Percentiles rank a stretch among this genome's conserved stretches.
Evolutionary conservation across 2,329 filamentous ascomycete species (phyloP).

Genomic region (Diaporthe destruens): DNA sequence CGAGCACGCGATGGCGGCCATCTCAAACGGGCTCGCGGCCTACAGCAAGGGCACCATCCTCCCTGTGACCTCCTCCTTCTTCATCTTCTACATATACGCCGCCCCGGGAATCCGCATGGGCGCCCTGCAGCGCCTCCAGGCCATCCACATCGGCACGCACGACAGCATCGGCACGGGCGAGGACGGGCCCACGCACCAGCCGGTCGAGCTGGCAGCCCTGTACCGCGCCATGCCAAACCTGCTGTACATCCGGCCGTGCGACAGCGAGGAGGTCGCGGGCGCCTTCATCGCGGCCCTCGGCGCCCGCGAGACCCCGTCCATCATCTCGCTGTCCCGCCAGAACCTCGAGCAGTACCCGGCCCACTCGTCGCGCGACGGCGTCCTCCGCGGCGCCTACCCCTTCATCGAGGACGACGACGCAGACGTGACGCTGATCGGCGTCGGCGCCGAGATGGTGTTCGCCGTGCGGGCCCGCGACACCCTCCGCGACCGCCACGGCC

Average conservation of each 20-base stretch:
- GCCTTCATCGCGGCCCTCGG: constrained; percentile 57
- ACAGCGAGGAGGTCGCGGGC: constrained; percentile 64
- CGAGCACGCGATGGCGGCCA: constrained; percentile 71
- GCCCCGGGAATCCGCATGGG: constrained; percentile 67
- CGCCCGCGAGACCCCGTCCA: constrained; percentile 51
- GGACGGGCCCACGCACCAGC: constrained; percentile 69
- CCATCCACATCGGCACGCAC: constrained; percentile 66
- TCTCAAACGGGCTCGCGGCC: constrained; percentile 71
- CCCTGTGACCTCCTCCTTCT: constrained; percentile 67
- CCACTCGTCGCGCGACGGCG: constrained; percentile 47
- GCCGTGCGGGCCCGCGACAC: constrained; percentile 56
- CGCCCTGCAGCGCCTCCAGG: constrained; percentile 61
- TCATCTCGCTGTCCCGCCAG: constrained; percentile 54
- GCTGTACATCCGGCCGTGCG: constrained; percentile 65
- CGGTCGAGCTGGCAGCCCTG: constrained; percentile 63
- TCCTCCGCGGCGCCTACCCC: constrained; percentile 56
- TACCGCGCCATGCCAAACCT: constrained; percentile 69
- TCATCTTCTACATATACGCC: constrained; percentile 67
- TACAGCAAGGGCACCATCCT: constrained; percentile 63
- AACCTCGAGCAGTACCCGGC: constrained; percentile 56
- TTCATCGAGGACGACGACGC: constrained; percentile 49
- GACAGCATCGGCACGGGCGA: constrained; percentile 67
- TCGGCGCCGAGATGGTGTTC: constrained; percentile 55
- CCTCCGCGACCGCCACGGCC: constrained; percentile 49
- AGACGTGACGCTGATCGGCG: constrained; percentile 55